phyloP scores from a whole-genome alignment of 2,329 filamentous ascomycete genomes.

The Hymenoscyphus infarciens region DNA sequence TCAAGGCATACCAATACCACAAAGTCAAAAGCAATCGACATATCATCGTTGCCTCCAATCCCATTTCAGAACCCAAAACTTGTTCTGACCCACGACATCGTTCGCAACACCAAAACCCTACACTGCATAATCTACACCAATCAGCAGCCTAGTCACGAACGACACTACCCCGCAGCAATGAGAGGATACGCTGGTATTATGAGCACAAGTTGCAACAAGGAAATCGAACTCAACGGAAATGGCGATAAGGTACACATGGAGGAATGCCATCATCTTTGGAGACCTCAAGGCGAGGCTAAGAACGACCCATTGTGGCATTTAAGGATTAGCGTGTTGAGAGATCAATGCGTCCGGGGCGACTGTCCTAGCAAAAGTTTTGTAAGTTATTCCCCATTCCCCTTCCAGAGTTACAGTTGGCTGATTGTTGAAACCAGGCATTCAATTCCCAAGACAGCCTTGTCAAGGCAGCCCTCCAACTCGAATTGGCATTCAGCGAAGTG shows the following conservation, averaged over 20 bases:
- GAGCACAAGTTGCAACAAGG: slow-evolving; percentile 17
- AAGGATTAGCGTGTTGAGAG: slow-evolving; percentile 25
- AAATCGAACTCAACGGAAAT: slow-evolving; percentile 21
- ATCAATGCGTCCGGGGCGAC: slow-evolving; percentile 25
- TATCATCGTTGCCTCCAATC: slow-evolving; percentile 1
- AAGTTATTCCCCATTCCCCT: slow-evolving; percentile 10
- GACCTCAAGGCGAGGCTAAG: slow-evolving; percentile 14
- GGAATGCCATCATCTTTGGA: slow-evolving; percentile 27
- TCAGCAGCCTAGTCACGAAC: slow-evolving; percentile 12
- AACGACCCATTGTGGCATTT: slow-evolving; percentile 27
- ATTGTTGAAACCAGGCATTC: slow-evolving; percentile 24
- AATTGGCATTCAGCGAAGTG: slow-evolving; percentile 23
- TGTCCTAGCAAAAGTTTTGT: slow-evolving; percentile 26
- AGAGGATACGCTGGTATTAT: slow-evolving; percentile 26
- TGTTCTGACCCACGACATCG: slow-evolving; percentile 18
- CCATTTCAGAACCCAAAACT: slow-evolving; percentile 13
- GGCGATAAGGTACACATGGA: slow-evolving; percentile 24
- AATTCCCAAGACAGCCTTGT: slow-evolving; percentile 26
- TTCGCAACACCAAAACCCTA: slow-evolving; percentile 21
- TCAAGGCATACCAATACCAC: slow-evolving; percentile 5
- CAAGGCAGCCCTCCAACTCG: slow-evolving; percentile 27
- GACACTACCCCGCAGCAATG: slow-evolving; percentile 17
- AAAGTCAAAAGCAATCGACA: slow-evolving; percentile 10
- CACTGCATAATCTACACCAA: slow-evolving; percentile 15
- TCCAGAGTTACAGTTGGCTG: slow-evolving; percentile 8